These are phyloP conservation scores for Syncephalis plumigaleata DNA, from an alignment of 371 early-diverging fungal species.

Conservation along the genomic window DNA sequence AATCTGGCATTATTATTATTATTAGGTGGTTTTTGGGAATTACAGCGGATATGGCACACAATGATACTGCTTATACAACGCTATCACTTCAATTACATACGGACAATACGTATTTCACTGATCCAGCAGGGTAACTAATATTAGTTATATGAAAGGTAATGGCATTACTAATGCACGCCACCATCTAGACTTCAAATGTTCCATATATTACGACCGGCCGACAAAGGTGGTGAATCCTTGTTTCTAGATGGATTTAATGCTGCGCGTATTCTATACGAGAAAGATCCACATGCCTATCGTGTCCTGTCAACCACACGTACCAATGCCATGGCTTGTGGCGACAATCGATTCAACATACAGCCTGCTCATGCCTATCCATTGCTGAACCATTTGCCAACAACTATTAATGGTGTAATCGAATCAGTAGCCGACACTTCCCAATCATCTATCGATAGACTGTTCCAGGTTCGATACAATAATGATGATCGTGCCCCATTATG, in stretches of 20 bases:
- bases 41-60: constrained; percentile 60
- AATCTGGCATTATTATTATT: background rate
- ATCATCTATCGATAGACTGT: constrained; percentile 11
- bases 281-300: constrained; percentile 39
- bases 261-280: constrained; percentile 37
- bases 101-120: constrained; percentile 85
- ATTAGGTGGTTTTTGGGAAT: constrained; percentile 58
- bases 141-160: background rate
- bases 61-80: constrained; percentile 79
- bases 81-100: constrained; percentile 67
- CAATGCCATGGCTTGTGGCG: constrained; percentile 74
- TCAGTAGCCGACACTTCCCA: too few relatives aligned
- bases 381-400: constrained; percentile 29
- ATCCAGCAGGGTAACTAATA: constrained; percentile 48
- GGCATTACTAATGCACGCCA: background rate
- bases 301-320: constrained; percentile 35
- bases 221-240: constrained; percentile 61
- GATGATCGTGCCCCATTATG: constrained; percentile 60
- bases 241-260: constrained; percentile 74
- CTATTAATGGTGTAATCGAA: too few relatives aligned
- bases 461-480: constrained; percentile 74
- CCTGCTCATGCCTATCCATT: constrained; percentile 47
- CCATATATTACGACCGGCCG: constrained; percentile 55
- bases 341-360: constrained; percentile 38
- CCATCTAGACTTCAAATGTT: constrained; percentile 55